Percentiles rank a stretch among this genome's conserved stretches.
These are phyloP conservation scores for Fistulinella prunicolor DNA, from an alignment of 768 basidiomycete species.

Conservation along the genomic window DNA sequence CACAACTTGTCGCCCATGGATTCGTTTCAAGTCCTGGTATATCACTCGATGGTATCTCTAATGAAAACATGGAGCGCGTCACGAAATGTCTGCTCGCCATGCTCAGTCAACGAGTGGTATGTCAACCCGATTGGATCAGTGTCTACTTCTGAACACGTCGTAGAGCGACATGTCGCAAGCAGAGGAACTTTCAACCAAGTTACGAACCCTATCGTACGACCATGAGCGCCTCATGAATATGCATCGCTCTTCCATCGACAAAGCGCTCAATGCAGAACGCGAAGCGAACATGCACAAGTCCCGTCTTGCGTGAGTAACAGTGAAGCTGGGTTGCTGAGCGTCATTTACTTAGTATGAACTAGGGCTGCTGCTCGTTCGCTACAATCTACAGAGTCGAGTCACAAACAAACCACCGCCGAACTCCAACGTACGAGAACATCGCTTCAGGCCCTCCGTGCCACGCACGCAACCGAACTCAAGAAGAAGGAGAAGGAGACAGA, in stretches of 20 bases:
- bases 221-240: slow-evolving; percentile 70
- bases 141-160: slow-evolving; percentile 15
- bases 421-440: slow-evolving; percentile 69
- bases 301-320: slow-evolving; percentile 58
- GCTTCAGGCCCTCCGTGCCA: slow-evolving; percentile 65
- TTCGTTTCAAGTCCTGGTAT: slow-evolving; percentile 64
- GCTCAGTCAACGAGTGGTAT: slow-evolving; percentile 73
- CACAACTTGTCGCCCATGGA: slow-evolving; percentile 81
- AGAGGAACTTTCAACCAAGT: slow-evolving; percentile 71
- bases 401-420: slow-evolving; percentile 68
- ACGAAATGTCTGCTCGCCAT: slow-evolving; percentile 76
- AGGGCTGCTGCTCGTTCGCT: slow-evolving; percentile 55
- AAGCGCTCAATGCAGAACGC: slow-evolving; percentile 70
- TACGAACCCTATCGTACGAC: slow-evolving; percentile 77
- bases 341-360: slow-evolving; percentile 7
- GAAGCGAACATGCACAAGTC: slow-evolving; percentile 74
- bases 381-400: slow-evolving; percentile 57
- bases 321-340: not conserved
- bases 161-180: slow-evolving; percentile 77
- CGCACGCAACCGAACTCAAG: slow-evolving; percentile 70
- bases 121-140: slow-evolving; percentile 27
- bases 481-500: slow-evolving; percentile 81
- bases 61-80: slow-evolving; percentile 51
- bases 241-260: slow-evolving; percentile 57
- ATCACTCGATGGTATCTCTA: slow-evolving; percentile 60